phyloP scores from a whole-genome alignment of 176 grass and related monocot genomes.

The Ensete ventricosum region DNA sequence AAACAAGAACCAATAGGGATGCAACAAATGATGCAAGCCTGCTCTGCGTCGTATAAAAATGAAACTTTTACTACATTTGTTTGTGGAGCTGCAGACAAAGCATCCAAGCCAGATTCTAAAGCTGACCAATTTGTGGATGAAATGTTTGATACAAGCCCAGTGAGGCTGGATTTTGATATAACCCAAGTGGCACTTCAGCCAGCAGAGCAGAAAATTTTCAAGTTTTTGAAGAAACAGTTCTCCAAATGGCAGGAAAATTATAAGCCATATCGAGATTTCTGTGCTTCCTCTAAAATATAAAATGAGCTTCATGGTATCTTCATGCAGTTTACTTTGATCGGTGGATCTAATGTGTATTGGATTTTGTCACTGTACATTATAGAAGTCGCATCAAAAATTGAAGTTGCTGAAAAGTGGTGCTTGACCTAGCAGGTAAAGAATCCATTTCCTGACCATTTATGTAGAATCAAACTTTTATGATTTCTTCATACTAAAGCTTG shows the following conservation, averaged over 20 bases:
- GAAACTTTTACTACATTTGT: constrained; percentile 57
- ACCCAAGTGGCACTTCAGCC: constrained; percentile 32
- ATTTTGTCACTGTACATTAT: background rate
- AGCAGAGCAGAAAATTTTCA: constrained; percentile 36
- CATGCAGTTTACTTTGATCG: background rate
- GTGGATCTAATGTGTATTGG: background rate
- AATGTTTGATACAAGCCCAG: constrained; percentile 49
- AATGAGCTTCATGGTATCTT: background rate
- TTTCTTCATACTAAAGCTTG: background rate
- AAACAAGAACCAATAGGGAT: constrained; percentile 24
- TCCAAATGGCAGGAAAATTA: constrained; percentile 62
- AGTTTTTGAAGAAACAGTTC: constrained; percentile 56
- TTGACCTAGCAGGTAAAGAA: background rate
- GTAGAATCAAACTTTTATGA: background rate
- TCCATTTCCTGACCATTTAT: background rate
- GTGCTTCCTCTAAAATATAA: constrained; percentile 41
- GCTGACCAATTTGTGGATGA: constrained; percentile 21
- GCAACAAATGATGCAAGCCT: constrained; percentile 17
- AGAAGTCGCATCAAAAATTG: background rate
- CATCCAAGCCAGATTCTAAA: constrained; percentile 30
- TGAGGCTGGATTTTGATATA: constrained; percentile 60
- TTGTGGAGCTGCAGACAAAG: constrained; percentile 39
- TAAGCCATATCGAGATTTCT: constrained; percentile 70
- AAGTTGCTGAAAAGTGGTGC: background rate
- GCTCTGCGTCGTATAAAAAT: constrained; percentile 24